These are phyloP conservation scores for Colletotrichum endophyticum DNA, from an alignment of 2,329 filamentous ascomycete genomes.

Conservation along the genomic window DNA sequence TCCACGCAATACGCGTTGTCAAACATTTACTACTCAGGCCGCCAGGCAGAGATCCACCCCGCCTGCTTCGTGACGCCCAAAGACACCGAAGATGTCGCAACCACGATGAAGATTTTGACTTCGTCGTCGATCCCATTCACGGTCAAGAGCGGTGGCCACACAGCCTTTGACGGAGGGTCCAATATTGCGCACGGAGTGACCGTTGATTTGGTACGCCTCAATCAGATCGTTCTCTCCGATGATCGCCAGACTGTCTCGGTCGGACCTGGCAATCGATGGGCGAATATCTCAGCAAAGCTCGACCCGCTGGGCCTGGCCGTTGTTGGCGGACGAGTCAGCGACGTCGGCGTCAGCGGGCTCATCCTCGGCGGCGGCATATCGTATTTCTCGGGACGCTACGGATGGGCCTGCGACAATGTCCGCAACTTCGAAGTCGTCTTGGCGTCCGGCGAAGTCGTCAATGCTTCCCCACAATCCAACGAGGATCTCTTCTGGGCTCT, in stretches of 20 bases:
- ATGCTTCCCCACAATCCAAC: constrained; percentile 38
- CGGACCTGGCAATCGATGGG: constrained; percentile 49
- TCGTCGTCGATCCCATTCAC: constrained; percentile 42
- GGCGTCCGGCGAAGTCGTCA: constrained; percentile 46
- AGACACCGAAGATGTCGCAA: constrained; percentile 31
- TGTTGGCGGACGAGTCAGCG: constrained; percentile 46
- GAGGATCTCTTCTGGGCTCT: constrained; percentile 49
- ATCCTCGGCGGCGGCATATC: constrained; percentile 54
- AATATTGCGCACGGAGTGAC: constrained; percentile 45
- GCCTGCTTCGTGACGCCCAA: constrained; percentile 28
- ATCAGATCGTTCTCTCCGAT: constrained; percentile 33
- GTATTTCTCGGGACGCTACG: constrained; percentile 48
- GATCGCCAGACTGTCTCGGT: constrained; percentile 41
- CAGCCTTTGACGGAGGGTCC: constrained; percentile 46
- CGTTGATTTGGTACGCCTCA: constrained; percentile 47
- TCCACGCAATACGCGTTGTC: constrained; percentile 24
- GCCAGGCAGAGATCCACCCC: constrained; percentile 28
- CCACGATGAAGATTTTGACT: constrained; percentile 25
- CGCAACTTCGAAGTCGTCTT: constrained; percentile 52
- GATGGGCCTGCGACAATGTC: constrained; percentile 53
- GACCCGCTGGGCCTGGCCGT: constrained; percentile 44
- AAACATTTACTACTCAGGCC: constrained; percentile 35
- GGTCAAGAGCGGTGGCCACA: constrained; percentile 58
- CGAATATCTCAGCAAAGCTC: constrained; percentile 42
- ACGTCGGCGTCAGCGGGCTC: constrained; percentile 49